These are phyloP conservation scores for Phytophthora sp. DNA, from an alignment of 352 stramenopile genomes.

Conservation along the genomic window DNA sequence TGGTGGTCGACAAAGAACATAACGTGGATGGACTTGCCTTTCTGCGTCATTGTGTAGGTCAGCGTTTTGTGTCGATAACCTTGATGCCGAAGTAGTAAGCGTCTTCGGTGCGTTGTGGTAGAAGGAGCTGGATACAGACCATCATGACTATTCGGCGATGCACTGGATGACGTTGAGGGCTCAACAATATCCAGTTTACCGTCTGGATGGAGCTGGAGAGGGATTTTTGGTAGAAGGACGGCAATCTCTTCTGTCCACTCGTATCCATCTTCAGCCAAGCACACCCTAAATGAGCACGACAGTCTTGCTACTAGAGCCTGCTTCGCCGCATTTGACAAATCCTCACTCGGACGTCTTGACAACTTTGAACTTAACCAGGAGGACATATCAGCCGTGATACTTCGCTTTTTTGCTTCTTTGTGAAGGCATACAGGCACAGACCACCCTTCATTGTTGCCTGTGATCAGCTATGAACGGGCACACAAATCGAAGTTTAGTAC, in stretches of 20 bases:
- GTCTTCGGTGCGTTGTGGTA: constrained; percentile 51
- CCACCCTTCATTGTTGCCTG: constrained; percentile 38
- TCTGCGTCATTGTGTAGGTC: constrained; percentile 69
- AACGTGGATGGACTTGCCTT: constrained; percentile 55
- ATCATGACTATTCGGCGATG: constrained; percentile 6
- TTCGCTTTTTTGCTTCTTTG: constrained; percentile 52
- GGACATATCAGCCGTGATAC: constrained; percentile 50
- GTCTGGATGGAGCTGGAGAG: constrained; percentile 37
- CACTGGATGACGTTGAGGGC: constrained; percentile 5
- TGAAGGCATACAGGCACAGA: constrained; percentile 54
- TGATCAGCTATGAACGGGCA: constrained; percentile 28
- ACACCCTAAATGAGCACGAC: constrained; percentile 56
- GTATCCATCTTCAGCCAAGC: constrained; percentile 37
- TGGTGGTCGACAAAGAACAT: constrained; percentile 76
- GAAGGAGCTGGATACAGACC: constrained; percentile 51
- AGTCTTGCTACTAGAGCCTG: constrained; percentile 43
- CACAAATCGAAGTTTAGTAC: not conserved
- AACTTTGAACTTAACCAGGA: constrained; percentile 65
- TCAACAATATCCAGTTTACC: constrained; percentile 38
- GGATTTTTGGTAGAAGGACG: constrained; percentile 43
- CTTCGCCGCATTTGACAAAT: constrained; percentile 27
- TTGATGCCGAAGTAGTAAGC: constrained; percentile 63
- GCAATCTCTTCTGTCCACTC: constrained; percentile 59
- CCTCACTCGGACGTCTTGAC: constrained; percentile 44
- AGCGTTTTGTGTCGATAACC: constrained; percentile 64